Evolutionary conservation across 2,329 filamentous ascomycete species (phyloP), one percentile per base, ranked within the genome.

Genomic region (Chaetothyriales sp.): DNA sequence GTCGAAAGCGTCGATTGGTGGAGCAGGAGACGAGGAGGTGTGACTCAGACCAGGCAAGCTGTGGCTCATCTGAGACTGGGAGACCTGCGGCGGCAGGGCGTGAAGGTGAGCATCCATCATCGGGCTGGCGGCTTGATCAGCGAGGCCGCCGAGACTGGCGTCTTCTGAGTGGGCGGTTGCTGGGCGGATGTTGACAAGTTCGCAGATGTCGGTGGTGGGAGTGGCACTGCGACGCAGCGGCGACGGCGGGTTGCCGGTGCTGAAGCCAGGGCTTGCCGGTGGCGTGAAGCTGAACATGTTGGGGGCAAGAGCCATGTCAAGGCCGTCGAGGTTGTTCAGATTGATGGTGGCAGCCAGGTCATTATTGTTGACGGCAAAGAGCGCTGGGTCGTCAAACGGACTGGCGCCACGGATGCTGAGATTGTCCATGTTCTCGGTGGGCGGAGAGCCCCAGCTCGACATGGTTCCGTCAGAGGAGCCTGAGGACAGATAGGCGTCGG

Each of bases 201-300:
- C 20, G 20, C 25, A 47, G 13, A 43, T 19, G 40, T 43, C 20
- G 45, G 10, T 18, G 44, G 18, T 18, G 29, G 20, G n/a, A 43
- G 15, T 7, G n/a, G 18, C n/a, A 43, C 40, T 52, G 46, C 40
- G 46, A 22, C 15, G 15, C 5, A 13, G 15, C 10, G 69, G 66
- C 6, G 69, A 70, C 18, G 65, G 62, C 18, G 66, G 64, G 56
- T 68, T 66, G 43, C 65, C 64, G 18, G 64, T 66, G 50, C 64
- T 69, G 54, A 65, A 65, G 10, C 67, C 67, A 9, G 72, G 72
- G 22, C 72, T 74, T 4, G 69, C 64, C 3, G 72, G 71, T 28
- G 72, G 72, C 3, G 72, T 75, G 53, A 68, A 72, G 2, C 70
- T 69, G 50, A 73, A 73, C 28, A 65, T 63, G 48, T 68, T 67